Evolutionary conservation across 2,329 filamentous ascomycete species (phyloP).

Genomic region (Xylaria sp.): DNA sequence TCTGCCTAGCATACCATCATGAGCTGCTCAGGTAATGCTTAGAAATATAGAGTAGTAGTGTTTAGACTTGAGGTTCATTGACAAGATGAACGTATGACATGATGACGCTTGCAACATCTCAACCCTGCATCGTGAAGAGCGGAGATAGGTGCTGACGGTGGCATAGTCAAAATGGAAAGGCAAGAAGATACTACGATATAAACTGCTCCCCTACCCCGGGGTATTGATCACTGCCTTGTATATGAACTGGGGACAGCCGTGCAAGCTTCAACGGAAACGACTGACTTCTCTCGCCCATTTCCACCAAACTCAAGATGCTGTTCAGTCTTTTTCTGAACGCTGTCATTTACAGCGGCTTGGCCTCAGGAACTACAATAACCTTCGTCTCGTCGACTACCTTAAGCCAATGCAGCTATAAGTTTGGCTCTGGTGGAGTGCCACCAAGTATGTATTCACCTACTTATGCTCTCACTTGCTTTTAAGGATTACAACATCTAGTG

Average conservation of each 20-base stretch:
- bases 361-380: not conserved
- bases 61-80: not conserved
- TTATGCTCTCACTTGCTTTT: too few species aligned
- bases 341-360: not conserved
- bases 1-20: not conserved
- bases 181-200: not conserved
- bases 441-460: slow-evolving; percentile 2
- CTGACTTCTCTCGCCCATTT: too few species aligned
- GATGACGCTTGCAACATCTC: not conserved
- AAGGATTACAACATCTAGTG: not conserved
- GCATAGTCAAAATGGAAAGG: not conserved
- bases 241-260: not conserved
- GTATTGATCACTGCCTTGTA: not conserved
- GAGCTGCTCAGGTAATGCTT: slow-evolving; percentile 13
- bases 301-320: not conserved
- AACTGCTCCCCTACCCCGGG: not conserved
- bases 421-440: not conserved
- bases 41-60: not conserved
- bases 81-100: not conserved
- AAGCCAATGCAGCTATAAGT: slow-evolving; percentile 5
- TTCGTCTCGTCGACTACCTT: not conserved
- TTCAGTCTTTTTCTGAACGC: not conserved
- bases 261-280: not conserved
- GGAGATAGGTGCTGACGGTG: not conserved
- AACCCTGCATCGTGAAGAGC: not conserved